These are phyloP conservation scores for Capsicum rhomboideum DNA, from an alignment of 257 asterid genomes.

Conservation along the genomic window DNA sequence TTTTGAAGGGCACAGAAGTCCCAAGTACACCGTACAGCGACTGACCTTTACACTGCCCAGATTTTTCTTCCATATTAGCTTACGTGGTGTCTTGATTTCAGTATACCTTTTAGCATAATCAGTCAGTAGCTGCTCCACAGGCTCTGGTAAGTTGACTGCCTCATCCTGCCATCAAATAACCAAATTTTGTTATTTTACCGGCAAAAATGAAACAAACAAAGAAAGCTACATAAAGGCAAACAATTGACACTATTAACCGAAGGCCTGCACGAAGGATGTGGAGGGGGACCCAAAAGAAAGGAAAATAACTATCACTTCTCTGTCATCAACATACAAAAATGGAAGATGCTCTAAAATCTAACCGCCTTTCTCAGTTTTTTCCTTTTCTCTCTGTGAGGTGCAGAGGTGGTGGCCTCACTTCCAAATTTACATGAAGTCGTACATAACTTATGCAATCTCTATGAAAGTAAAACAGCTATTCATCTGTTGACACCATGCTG, in stretches of 20 bases:
- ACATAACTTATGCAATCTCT: neutral
- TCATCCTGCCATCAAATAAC: conserved; percentile 58
- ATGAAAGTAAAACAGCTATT: neutral
- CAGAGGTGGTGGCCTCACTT: neutral
- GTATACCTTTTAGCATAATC: conserved; percentile 79
- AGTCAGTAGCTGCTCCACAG: conserved; percentile 58
- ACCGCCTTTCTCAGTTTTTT: neutral
- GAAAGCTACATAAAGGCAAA: neutral
- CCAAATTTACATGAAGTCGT: neutral
- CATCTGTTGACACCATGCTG: neutral
- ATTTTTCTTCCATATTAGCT: conserved; percentile 90
- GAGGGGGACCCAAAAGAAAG: neutral
- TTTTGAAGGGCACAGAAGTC: neutral
- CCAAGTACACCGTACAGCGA: conserved; percentile 14
- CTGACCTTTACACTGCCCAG: conserved; percentile 97
- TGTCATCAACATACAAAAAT: neutral
- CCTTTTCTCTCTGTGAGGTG: neutral
- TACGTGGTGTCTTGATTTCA: conserved; percentile 95
- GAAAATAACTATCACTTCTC: neutral
- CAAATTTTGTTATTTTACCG: conserved; percentile 3
- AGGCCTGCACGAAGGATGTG: neutral
- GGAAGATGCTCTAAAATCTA: neutral
- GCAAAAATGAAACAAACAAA: conserved; percentile 1
- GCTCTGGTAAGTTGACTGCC: conserved; percentile 58
- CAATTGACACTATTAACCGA: neutral